Evolutionary conservation across 2,329 filamentous ascomycete species (phyloP), one percentile per base, ranked within the genome.

Genomic region (Aspergillus tanneri): DNA sequence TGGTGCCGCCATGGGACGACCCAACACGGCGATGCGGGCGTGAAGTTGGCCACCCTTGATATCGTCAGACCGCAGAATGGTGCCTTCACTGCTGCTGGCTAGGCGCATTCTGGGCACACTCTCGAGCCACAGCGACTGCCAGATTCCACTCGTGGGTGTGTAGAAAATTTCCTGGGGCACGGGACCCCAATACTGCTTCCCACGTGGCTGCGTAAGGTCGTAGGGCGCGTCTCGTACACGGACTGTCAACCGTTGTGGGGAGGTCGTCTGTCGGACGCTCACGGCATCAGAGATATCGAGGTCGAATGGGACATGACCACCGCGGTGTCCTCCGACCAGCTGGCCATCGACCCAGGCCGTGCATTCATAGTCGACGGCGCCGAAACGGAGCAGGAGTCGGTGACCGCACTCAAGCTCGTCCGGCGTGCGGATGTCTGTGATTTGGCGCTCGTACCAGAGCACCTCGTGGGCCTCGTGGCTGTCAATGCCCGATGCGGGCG

Each of bases 101-200:
- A 88, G 75, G 52, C 83, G 71, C 47, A 78, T 73, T 76, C 14
- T 6, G 4, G 64, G 64, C 2, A 67, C 61, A 47, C 78, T 77
- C 60, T 86, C 82, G 5, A 88, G 62, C 86, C 85, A 89, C 0
- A 88, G 85, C n/a, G 77, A 77, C 59, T 86, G 83, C 86, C 86
- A 89, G 50, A 89, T 88, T 1, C 86, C 86, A 14, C 82, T 84
- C 54, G 83, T 87, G 0, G 86, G 82, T 0, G 82, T 82, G 60
- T 88, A 88, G 64, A 85, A 88, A 45, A 88, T 88, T 40, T 48
- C 63, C 38, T 66, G 62, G 2, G 80, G 80, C 0, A 70, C 70
- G 1, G 77, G 66, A 0, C 76, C 77, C 68, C 86, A 84, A 64
- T 86, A 77, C 64, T 87, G 84, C 63, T 87, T 87, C 0, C 84